Conservation (phyloP, 352 stramenopile genomes). For the Phytophthora pini region DNA sequence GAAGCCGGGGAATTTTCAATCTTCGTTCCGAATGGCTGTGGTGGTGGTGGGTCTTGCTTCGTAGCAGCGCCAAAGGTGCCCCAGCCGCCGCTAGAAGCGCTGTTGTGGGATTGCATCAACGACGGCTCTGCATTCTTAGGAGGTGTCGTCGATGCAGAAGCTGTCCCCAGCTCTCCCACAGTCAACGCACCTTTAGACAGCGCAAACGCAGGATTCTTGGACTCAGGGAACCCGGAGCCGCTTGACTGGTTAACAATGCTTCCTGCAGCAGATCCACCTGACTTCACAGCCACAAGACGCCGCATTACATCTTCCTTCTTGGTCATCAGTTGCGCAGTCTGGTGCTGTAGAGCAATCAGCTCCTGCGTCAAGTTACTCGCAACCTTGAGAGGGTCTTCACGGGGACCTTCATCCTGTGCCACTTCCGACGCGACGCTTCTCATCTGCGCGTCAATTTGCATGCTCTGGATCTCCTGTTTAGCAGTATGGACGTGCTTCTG, state of each 20-base stretch:
- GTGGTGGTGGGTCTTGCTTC: slow-evolving; percentile 20
- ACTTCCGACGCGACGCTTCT: slow-evolving; percentile 53
- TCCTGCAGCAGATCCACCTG: slow-evolving; percentile 12
- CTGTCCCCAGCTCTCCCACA: slow-evolving; percentile 34
- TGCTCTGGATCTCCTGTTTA: slow-evolving; percentile 73
- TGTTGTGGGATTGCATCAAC: slow-evolving; percentile 27
- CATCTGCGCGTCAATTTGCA: slow-evolving; percentile 75
- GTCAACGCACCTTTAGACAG: slow-evolving; percentile 42
- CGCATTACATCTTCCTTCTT: slow-evolving; percentile 31
- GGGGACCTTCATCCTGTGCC: slow-evolving; percentile 6
- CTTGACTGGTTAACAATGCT: slow-evolving; percentile 23
- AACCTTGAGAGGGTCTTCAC: slow-evolving; percentile 37
- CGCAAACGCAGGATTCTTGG: slow-evolving; percentile 35
- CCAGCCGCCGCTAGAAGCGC: slow-evolving; percentile 24
- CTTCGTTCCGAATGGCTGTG: slow-evolving; percentile 19
- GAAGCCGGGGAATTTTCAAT: slow-evolving; percentile 1
- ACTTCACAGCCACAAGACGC: slow-evolving; percentile 31
- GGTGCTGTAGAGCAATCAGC: slow-evolving; percentile 51
- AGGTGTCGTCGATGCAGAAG: slow-evolving; percentile 24
- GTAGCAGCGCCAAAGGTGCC: slow-evolving; percentile 24
- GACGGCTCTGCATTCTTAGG: slow-evolving; percentile 25
- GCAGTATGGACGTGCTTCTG: slow-evolving; percentile 52
- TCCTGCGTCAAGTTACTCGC: slow-evolving; percentile 52
- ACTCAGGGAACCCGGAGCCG: slow-evolving; percentile 11
- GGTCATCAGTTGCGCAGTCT: slow-evolving; percentile 44